Evolutionary conservation across 805 yeast genomes (phyloP), one percentile per base, ranked within the genome.

Genomic region (Barnettozyma botsteinii): DNA sequence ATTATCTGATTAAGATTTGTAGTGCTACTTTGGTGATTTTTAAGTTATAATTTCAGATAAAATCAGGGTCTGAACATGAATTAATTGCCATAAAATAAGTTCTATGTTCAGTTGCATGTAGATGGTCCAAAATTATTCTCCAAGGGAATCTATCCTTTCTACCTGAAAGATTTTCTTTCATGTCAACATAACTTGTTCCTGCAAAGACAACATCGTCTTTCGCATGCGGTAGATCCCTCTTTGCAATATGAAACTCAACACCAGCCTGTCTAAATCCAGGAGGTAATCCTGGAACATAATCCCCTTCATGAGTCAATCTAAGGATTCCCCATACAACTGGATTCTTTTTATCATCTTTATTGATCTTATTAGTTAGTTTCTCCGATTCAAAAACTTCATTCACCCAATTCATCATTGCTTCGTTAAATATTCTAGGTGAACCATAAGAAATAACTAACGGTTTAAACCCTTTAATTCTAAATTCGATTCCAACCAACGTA

Each of bases 381-480:
- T 54, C 53, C 0, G 73, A 64, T 14, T 67, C 53, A 48, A 79
- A 81, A 1, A 74, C 40, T 0, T 49, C 40, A 56, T 85, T 77
- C 21, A 79, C 69, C 73, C 78, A 82, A 20, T 60, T 52, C 26
- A 68, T 62, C 61, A 81, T 67, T 3, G 59, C 55, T 3, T 44
- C 44, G 52, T 82, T 80, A 12, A 86, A 86, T 22, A 83, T 63
- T 47, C 73, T 77, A 0, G 94, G 93, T 7, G 76, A 69, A 2
- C 81, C 95, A 61, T 65, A 79, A 1, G 82, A 68, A 23, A 77
- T 59, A 2, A 83, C 72, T 30, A 69, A 53, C 0, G 84, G 81
- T 15, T 70, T 53, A 42, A 60, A 64, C 0, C 85, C 87, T 56
- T 73, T 49, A 12, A 77, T 50, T 44, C 72, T 65, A 34, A 81